These are phyloP conservation scores for Calocera cornea DNA, from an alignment of 768 basidiomycete species.

Conservation along the genomic window DNA sequence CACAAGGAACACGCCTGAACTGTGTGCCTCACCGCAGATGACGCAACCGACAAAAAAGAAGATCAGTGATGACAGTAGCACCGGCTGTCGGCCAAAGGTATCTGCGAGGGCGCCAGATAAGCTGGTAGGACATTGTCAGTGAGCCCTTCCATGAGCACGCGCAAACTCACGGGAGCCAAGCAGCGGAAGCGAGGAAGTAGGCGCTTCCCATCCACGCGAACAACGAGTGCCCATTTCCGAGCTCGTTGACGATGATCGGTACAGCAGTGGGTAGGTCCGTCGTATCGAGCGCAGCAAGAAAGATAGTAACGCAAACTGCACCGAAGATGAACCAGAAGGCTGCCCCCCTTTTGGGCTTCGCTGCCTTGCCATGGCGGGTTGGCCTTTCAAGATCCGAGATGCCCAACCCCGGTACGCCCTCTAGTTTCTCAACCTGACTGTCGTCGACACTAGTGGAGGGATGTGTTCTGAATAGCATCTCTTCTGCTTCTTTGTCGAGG, in stretches of 20 bases:
- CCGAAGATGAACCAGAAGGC: constrained; percentile 25
- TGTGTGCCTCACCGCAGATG: constrained; percentile 17
- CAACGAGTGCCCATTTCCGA: constrained; percentile 26
- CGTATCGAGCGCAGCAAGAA: constrained; percentile 26
- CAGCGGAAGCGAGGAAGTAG: constrained; percentile 32
- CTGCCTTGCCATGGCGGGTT: too few relatives aligned
- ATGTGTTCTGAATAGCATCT: too few relatives aligned
- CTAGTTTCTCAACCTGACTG: too few relatives aligned
- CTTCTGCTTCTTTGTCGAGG: too few relatives aligned
- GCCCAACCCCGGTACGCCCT: too few relatives aligned
- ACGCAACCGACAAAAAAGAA: constrained; percentile 19
- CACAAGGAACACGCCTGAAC: too few relatives aligned
- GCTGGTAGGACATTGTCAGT: background rate
- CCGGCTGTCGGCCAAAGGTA: constrained; percentile 19
- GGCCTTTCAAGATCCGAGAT: too few relatives aligned
- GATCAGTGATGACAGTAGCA: constrained; percentile 14
- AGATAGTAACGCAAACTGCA: constrained; percentile 21
- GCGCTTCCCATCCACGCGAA: constrained; percentile 34
- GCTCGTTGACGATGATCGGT: constrained; percentile 22
- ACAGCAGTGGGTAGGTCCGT: constrained; percentile 23
- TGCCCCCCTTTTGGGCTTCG: constrained; percentile 7
- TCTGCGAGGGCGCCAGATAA: constrained; percentile 8
- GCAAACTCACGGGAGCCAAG: constrained; percentile 28
- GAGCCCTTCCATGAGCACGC: too few relatives aligned
- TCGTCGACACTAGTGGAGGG: too few relatives aligned